Evolutionary conservation across 352 stramenopile species (phyloP).

Genomic region (Pythium inflatum): DNA sequence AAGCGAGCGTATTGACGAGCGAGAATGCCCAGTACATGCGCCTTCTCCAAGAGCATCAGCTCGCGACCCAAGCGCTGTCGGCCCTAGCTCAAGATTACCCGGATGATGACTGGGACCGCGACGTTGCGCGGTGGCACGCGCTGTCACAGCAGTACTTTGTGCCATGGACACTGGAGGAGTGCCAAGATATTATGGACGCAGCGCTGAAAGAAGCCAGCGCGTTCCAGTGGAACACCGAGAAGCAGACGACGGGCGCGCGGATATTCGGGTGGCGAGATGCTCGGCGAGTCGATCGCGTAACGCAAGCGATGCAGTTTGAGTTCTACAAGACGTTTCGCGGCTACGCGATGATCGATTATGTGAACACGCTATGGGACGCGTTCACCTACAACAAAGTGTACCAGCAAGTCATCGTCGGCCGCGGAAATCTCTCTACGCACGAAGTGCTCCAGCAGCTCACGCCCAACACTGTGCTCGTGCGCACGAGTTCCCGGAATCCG

Average conservation of each 20-base stretch:
- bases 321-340: background rate
- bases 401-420: background rate
- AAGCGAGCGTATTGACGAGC: too few species aligned
- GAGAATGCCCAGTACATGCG: too few species aligned
- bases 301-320: slow-evolving; percentile 7
- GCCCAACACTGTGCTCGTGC: background rate
- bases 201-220: slow-evolving; percentile 4
- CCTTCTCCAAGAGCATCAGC: slow-evolving; percentile 8
- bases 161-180: slow-evolving; percentile 4
- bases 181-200: background rate
- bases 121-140: background rate
- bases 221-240: slow-evolving; percentile 10
- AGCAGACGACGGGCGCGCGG: background rate
- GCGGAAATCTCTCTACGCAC: too few species aligned
- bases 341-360: background rate
- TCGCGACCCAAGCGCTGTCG: background rate
- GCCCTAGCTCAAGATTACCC: background rate
- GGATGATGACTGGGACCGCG: background rate
- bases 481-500: background rate
- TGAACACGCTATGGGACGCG: slow-evolving; percentile 5
- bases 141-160: background rate
- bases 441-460: background rate
- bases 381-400: background rate
- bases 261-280: slow-evolving; percentile 20
- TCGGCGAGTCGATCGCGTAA: background rate